phyloP scores from a whole-genome alignment of 352 stramenopile species.

The Pythium monospermum region DNA sequence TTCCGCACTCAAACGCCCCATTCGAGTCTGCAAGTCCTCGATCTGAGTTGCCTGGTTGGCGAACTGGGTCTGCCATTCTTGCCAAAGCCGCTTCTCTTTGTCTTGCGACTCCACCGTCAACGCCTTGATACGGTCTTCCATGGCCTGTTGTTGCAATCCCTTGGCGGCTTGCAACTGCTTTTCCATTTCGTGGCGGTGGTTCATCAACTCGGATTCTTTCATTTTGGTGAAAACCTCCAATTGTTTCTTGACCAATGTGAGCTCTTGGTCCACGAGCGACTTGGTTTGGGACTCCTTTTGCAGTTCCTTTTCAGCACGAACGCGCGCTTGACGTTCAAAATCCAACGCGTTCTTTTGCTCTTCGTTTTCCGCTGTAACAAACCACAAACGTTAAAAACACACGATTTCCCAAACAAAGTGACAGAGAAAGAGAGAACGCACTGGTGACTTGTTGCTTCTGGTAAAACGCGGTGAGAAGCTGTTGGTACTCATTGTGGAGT shows the following conservation, averaged over 20 bases:
- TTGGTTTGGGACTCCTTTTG: conserved; percentile 51
- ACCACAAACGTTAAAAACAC: no score
- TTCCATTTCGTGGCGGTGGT: conserved; percentile 37
- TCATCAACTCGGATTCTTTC: conserved; percentile 49
- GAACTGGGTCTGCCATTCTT: conserved; percentile 32
- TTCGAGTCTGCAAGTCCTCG: conserved; percentile 28
- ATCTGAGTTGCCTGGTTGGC: conserved; percentile 25
- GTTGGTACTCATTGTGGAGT: conserved; percentile 70
- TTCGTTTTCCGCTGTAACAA: conserved; percentile 31
- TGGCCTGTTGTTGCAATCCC: conserved; percentile 29
- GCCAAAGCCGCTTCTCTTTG: conserved; percentile 21
- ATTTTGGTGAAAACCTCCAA: conserved; percentile 57
- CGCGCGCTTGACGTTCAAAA: conserved; percentile 58
- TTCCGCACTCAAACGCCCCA: conserved; percentile 29
- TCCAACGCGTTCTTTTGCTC: conserved; percentile 50
- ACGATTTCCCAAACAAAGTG: no score
- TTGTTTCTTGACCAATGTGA: conserved; percentile 71
- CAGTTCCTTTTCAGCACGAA: conserved; percentile 54
- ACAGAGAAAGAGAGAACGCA: no score
- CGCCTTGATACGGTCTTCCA: conserved; percentile 40
- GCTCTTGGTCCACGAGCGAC: conserved; percentile 59
- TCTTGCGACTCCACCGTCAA: conserved; percentile 27
- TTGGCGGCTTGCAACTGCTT: conserved; percentile 31
- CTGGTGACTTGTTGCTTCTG: conserved; percentile 59
- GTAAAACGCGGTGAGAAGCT: conserved; percentile 66